Percentiles rank a stretch among this genome's conserved stretches.
phyloP scores from a whole-genome alignment of 169 alveolate genomes.

The Eimeria acervulina region DNA sequence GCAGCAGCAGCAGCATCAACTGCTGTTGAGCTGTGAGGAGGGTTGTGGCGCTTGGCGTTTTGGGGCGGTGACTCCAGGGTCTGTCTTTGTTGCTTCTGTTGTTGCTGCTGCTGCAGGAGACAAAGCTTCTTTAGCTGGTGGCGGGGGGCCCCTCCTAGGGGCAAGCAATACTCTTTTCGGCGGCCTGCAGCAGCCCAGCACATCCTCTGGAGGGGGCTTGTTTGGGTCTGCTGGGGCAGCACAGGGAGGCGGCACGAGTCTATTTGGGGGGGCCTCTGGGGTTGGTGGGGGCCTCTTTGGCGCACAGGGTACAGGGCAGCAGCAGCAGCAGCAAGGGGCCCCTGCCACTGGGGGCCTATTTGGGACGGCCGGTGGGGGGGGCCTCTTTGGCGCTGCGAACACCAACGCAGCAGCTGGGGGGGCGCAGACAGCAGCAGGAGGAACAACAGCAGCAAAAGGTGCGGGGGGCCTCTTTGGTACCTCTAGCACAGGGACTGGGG shows the following conservation, averaged over 20 bases:
- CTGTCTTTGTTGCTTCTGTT: background rate
- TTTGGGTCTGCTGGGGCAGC: constrained; percentile 35
- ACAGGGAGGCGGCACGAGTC: constrained; percentile 45
- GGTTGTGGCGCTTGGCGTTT: background rate
- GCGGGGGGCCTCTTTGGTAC: constrained; percentile 64
- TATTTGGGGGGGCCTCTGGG: constrained; percentile 38
- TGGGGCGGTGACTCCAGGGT: background rate
- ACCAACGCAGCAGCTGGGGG: background rate
- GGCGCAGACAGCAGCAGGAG: background rate
- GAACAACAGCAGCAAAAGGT: background rate
- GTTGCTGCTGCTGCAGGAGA: background rate
- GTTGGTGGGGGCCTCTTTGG: constrained; percentile 36
- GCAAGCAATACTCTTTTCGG: background rate
- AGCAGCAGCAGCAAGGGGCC: constrained; percentile 65
- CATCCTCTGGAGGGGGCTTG: constrained; percentile 50
- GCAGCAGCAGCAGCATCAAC: background rate
- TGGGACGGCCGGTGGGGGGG: constrained; percentile 21
- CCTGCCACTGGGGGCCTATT: constrained; percentile 50
- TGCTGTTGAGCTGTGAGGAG: background rate
- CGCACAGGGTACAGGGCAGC: constrained; percentile 32
- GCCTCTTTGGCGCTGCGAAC: constrained; percentile 45
- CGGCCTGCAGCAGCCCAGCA: constrained; percentile 37
- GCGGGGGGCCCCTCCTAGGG: constrained; percentile 62
- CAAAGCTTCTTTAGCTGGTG: background rate
- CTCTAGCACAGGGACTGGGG: constrained; percentile 41